Evolutionary conservation across 208 protist genomes (phyloP).

Genomic region (Leishmania guyanensis): DNA sequence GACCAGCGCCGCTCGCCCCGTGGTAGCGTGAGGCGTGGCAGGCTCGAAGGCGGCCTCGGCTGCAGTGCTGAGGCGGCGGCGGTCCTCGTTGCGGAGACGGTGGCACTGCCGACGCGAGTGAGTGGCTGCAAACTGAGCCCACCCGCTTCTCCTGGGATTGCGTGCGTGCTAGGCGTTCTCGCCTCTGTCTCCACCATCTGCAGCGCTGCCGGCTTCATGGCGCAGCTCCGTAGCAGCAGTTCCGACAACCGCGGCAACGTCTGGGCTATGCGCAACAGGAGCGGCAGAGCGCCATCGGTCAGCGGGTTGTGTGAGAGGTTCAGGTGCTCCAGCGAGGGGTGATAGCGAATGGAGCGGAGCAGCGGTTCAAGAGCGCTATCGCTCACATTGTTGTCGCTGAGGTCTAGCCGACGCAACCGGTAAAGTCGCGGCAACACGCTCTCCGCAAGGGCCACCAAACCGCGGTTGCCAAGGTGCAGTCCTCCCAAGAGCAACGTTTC

Average conservation of each 20-base stretch:
- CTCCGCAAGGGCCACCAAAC: conserved; percentile 33
- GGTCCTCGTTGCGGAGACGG: not conserved
- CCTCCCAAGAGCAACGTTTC: conserved; percentile 37
- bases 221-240: conserved; percentile 41
- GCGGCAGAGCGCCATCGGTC: conserved; percentile 33
- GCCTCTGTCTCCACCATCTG: conserved; percentile 32
- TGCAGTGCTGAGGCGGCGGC: not conserved
- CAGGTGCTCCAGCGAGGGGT: conserved; percentile 50
- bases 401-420: conserved; percentile 52
- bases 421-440: conserved; percentile 59
- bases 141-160: not conserved
- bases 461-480: conserved; percentile 47
- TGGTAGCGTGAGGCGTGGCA: conserved; percentile 16
- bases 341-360: conserved; percentile 27
- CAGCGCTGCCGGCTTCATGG: conserved; percentile 31
- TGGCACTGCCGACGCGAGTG: not conserved
- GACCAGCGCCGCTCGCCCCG: not conserved
- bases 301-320: conserved; percentile 65
- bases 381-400: conserved; percentile 57
- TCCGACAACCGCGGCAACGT: conserved; percentile 38
- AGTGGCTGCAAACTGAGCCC: not conserved
- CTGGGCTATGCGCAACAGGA: conserved; percentile 42
- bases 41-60: not conserved
- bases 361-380: conserved; percentile 41
- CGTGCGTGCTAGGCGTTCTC: conserved; percentile 13